These are phyloP conservation scores for Jacaranda copaia DNA, from an alignment of 257 asterid genomes.

Conservation along the genomic window DNA sequence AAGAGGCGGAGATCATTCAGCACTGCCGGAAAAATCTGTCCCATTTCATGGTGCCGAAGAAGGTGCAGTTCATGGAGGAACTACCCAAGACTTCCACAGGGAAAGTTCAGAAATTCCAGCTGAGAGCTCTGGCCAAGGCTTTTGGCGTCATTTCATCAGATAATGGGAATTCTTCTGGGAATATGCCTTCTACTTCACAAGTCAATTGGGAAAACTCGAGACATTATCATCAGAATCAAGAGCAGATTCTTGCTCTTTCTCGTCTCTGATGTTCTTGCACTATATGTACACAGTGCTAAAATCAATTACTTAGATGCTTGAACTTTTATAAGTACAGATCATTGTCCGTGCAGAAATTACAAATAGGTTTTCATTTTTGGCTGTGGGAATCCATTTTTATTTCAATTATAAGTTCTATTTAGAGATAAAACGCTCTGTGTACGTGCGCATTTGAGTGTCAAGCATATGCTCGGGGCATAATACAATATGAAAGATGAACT, in stretches of 20 bases:
- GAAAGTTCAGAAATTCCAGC: conserved; percentile 69
- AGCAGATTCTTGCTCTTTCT: conserved; percentile 60
- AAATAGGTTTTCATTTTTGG: too few species aligned
- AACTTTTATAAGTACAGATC: too few species aligned
- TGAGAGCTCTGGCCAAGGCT: conserved; percentile 67
- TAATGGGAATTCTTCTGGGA: background rate
- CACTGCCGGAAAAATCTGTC: conserved; percentile 73
- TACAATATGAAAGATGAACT: too few species aligned
- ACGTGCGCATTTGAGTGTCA: too few species aligned
- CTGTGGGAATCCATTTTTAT: too few species aligned
- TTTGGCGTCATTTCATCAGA: conserved; percentile 31
- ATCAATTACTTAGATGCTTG: too few species aligned
- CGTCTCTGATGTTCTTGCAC: conserved; percentile 51
- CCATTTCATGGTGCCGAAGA: conserved; percentile 83
- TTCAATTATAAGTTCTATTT: too few species aligned
- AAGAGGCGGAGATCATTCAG: conserved; percentile 58
- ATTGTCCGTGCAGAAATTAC: too few species aligned
- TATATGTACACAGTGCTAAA: too few species aligned
- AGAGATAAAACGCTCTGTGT: too few species aligned
- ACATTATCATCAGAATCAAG: conserved; percentile 43
- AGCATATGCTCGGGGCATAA: too few species aligned
- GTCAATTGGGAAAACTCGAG: conserved; percentile 37
- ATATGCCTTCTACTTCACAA: conserved; percentile 32
- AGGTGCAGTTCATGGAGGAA: conserved; percentile 59
- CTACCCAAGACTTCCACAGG: conserved; percentile 80